A percentile compares a stretch with the other conserved stretches of the same genome.
Conservation (phyloP, 75 land plant species). For the Chamaecyparis obtusa region DNA sequence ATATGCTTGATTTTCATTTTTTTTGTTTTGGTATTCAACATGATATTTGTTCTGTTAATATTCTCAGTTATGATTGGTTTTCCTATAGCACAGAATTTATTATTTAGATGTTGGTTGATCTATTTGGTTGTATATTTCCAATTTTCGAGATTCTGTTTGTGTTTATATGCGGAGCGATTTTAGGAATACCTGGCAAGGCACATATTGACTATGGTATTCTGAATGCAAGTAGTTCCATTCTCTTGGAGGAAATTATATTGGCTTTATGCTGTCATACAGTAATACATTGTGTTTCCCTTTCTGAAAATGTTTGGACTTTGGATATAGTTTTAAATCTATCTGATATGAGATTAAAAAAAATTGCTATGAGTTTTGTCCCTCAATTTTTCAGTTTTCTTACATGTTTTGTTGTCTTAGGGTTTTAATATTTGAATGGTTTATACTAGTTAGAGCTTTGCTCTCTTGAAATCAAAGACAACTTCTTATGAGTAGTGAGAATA, state of each 20-base stretch:
- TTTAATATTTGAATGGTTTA: not conserved
- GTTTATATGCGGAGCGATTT: not conserved
- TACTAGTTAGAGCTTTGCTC: not conserved
- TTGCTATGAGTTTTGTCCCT: not conserved
- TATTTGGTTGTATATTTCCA: not conserved
- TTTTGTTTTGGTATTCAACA: not conserved
- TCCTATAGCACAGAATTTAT: not conserved
- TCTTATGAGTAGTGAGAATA: not conserved
- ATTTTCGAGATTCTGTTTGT: not conserved
- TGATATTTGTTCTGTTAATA: not conserved
- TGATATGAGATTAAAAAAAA: not conserved
- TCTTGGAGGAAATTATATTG: not conserved
- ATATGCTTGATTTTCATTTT: not conserved
- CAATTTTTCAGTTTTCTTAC: not conserved
- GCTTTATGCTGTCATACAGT: not conserved
- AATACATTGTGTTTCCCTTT: not conserved
- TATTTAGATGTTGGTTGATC: not conserved
- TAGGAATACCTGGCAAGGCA: not conserved
- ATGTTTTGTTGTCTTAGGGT: not conserved
- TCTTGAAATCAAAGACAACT: not conserved
- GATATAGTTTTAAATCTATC: not conserved
- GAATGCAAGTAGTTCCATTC: not conserved
- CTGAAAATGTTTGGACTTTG: not conserved
- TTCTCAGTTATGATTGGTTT: not conserved
- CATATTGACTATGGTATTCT: not conserved